Percentiles rank a stretch among this genome's conserved stretches.
These are phyloP conservation scores for Rhodotorula glutinis DNA, from an alignment of 1,284 basidiomycete species.

Conservation along the genomic window DNA sequence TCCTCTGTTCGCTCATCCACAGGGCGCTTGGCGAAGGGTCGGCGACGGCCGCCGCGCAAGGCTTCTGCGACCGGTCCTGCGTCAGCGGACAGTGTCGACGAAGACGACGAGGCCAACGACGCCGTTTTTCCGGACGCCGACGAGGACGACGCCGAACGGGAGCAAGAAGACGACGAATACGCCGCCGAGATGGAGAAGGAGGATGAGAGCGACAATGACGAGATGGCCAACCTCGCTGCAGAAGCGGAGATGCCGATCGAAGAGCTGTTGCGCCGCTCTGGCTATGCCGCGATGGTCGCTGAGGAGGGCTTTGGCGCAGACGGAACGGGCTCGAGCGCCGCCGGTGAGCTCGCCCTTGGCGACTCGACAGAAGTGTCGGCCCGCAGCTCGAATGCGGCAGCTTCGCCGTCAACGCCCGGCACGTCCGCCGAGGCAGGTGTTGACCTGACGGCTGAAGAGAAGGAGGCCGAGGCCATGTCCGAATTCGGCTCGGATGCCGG, in stretches of 20 bases:
- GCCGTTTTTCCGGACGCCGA: conserved; percentile 20
- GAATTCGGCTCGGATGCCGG: conserved; percentile 35
- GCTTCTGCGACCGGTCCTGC: too few relatives aligned
- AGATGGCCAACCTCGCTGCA: conserved; percentile 39
- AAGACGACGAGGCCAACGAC: conserved; percentile 13
- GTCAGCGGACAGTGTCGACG: conserved; percentile 4
- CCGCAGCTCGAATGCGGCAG: not conserved
- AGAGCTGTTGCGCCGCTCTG: conserved; percentile 27
- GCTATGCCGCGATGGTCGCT: conserved; percentile 34
- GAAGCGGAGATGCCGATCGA: conserved; percentile 39
- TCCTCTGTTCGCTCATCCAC: too few relatives aligned
- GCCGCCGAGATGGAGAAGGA: conserved; percentile 40
- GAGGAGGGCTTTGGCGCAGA: conserved; percentile 24
- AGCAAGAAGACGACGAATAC: conserved; percentile 25
- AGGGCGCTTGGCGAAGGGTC: too few relatives aligned
- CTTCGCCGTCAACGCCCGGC: conserved; percentile 11
- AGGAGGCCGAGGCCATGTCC: conserved; percentile 46
- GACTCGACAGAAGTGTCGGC: conserved; percentile 1
- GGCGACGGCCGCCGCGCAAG: not conserved
- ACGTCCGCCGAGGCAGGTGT: conserved; percentile 28
- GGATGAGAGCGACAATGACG: conserved; percentile 41
- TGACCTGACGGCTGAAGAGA: conserved; percentile 49
- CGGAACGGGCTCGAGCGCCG: not conserved
- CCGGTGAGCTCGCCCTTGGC: not conserved
- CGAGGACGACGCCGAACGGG: conserved; percentile 23